These are phyloP conservation scores for Xeromyces bisporus DNA, from an alignment of 495 filamentous ascomycete species.

Conservation along the genomic window DNA sequence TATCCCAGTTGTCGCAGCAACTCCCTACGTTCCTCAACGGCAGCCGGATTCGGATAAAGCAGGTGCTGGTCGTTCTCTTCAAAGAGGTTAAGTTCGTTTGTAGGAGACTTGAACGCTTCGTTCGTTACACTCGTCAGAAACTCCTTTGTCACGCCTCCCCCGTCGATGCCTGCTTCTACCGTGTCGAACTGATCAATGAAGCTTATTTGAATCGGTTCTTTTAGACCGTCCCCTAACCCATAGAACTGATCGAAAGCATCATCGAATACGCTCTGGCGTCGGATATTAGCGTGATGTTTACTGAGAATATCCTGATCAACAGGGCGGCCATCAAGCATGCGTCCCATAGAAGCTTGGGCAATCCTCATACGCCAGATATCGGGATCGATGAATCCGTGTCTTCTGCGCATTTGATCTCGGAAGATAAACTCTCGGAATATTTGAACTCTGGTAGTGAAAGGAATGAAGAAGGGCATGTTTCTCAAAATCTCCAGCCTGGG, in stretches of 20 bases:
- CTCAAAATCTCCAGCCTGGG: constrained; percentile 80
- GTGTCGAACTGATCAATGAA: constrained; percentile 86
- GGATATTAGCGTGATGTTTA: constrained; percentile 67
- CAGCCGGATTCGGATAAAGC: constrained; percentile 74
- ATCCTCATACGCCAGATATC: constrained; percentile 62
- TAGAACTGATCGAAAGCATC: constrained; percentile 83
- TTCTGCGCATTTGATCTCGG: constrained; percentile 60
- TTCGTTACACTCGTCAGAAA: constrained; percentile 83
- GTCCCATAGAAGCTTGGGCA: constrained; percentile 21
- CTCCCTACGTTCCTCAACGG: constrained; percentile 55
- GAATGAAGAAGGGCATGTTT: constrained; percentile 95
- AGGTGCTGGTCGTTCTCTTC: constrained; percentile 76
- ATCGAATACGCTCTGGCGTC: constrained; percentile 62
- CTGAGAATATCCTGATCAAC: constrained; percentile 35
- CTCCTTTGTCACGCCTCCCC: constrained; percentile 94
- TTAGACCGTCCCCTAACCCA: constrained; percentile 59
- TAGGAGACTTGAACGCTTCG: constrained; percentile 57
- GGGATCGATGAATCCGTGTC: constrained; percentile 60
- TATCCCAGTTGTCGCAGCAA: constrained; percentile 35
- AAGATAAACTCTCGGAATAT: constrained; percentile 87
- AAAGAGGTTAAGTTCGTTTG: constrained; percentile 42
- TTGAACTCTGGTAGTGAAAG: constrained; percentile 78
- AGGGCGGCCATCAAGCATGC: constrained; percentile 16
- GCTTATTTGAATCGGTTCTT: constrained; percentile 94
- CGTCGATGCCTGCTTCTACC: constrained; percentile 86